Conservation (phyloP, 1,284 basidiomycete genomes). For the Puccinia polysora region DNA sequence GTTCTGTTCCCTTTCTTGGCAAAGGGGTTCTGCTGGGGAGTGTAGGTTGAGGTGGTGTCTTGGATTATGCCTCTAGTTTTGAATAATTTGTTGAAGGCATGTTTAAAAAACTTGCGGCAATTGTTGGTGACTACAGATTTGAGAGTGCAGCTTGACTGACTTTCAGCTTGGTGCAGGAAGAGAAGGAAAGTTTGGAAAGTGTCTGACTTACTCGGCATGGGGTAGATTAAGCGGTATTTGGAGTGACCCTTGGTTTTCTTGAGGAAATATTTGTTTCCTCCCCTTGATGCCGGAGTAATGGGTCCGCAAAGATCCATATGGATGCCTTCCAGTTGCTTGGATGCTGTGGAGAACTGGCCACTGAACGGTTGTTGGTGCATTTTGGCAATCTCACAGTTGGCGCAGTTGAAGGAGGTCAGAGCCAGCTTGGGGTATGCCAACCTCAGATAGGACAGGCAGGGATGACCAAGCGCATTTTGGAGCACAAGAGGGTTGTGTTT, state of each 20-base stretch:
- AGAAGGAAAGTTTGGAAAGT: not conserved
- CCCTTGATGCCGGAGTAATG: not conserved
- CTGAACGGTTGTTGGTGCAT: not conserved
- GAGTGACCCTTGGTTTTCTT: not conserved
- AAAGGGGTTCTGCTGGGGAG: no score
- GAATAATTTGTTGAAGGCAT: not conserved
- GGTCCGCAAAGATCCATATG: not conserved
- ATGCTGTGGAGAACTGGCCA: not conserved
- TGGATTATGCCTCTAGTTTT: not conserved
- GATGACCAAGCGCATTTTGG: not conserved
- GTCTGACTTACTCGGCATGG: not conserved
- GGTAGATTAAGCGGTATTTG: not conserved
- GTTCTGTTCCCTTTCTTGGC: no score
- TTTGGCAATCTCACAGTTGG: not conserved
- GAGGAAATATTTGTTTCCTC: not conserved
- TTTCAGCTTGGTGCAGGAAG: not conserved
- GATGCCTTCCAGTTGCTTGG: not conserved
- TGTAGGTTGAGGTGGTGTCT: not conserved
- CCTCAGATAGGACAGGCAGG: not conserved
- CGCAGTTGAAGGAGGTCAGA: not conserved
- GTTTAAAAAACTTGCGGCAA: no score
- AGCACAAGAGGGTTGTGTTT: not conserved
- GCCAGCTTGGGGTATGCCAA: not conserved
- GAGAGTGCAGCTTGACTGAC: not conserved
- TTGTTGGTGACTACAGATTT: not conserved